Evolutionary conservation across 306 rosid genomes (phyloP).

Genomic region (Cucurbita moschata): DNA sequence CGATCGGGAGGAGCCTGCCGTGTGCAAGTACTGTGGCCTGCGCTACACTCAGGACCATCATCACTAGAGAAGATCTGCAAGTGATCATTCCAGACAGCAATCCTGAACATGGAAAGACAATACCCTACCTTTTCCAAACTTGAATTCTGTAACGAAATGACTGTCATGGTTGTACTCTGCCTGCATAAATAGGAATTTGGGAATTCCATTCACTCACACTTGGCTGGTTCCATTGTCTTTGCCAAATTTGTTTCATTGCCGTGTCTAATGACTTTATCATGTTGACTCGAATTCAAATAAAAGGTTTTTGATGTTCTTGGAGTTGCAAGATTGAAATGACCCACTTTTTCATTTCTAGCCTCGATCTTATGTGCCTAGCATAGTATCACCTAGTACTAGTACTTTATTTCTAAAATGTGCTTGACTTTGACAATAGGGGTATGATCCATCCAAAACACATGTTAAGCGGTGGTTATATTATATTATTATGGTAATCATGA

Average conservation of each 20-base stretch:
- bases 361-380: too few species aligned
- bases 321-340: background rate
- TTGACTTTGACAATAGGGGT: too few species aligned
- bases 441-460: too few species aligned
- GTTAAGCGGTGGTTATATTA: too few species aligned
- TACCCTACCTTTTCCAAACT: background rate
- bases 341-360: background rate
- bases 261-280: background rate
- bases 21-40: slow-evolving; percentile 91
- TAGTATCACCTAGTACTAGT: too few species aligned
- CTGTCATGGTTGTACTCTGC: background rate
- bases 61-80: slow-evolving; percentile 30
- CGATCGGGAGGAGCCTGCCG: slow-evolving; percentile 54
- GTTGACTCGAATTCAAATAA: background rate
- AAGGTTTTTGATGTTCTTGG: background rate
- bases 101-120: background rate
- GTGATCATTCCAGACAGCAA: background rate
- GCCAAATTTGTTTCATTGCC: background rate
- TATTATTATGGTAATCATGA: too few species aligned
- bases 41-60: slow-evolving; percentile 76
- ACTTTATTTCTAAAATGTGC: too few species aligned
- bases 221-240: background rate
- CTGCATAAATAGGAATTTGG: background rate
- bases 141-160: background rate
- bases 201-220: background rate